Evolutionary conservation across 208 protist genomes (phyloP).

Genomic region (Acanthamoeba healyi): DNA sequence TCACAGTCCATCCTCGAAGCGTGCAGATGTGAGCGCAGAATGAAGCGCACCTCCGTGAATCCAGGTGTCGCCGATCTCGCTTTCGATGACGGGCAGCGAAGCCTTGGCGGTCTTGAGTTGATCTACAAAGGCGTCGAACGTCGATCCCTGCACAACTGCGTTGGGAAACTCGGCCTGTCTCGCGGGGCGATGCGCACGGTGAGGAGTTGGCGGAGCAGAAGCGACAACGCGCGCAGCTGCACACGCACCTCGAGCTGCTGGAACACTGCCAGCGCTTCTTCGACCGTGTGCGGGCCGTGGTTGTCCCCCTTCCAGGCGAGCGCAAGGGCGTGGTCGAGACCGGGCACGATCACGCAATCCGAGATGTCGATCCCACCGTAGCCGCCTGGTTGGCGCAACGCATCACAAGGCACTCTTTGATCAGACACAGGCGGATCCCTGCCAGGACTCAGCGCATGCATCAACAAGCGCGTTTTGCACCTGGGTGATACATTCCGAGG

Average conservation of each 20-base stretch:
- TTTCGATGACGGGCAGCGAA: constrained; percentile 38
- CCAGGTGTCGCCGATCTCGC: constrained; percentile 77
- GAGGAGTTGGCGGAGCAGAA: too few relatives aligned
- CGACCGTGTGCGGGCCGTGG: constrained; percentile 69
- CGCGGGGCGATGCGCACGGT: background rate
- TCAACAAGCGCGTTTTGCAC: background rate
- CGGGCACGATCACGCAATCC: constrained; percentile 73
- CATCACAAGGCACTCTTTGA: too few relatives aligned
- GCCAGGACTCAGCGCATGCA: too few relatives aligned
- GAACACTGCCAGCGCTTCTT: constrained; percentile 53
- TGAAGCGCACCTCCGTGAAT: constrained; percentile 53
- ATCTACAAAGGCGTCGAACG: constrained; percentile 70
- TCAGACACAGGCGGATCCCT: too few relatives aligned
- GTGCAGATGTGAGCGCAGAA: background rate
- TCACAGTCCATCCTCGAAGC: too few relatives aligned
- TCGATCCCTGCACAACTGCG: constrained; percentile 53
- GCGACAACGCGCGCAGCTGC: background rate
- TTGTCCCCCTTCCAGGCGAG: constrained; percentile 78
- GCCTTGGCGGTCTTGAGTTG: constrained; percentile 14
- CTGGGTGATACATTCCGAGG: constrained; percentile 73
- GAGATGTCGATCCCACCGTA: constrained; percentile 67
- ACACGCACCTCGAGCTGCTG: constrained; percentile 5
- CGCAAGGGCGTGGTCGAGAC: constrained; percentile 65
- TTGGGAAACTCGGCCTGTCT: constrained; percentile 52
- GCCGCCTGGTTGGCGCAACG: background rate